Conservation (phyloP, 106 monocot species). For the Apostasia ramifera region DNA sequence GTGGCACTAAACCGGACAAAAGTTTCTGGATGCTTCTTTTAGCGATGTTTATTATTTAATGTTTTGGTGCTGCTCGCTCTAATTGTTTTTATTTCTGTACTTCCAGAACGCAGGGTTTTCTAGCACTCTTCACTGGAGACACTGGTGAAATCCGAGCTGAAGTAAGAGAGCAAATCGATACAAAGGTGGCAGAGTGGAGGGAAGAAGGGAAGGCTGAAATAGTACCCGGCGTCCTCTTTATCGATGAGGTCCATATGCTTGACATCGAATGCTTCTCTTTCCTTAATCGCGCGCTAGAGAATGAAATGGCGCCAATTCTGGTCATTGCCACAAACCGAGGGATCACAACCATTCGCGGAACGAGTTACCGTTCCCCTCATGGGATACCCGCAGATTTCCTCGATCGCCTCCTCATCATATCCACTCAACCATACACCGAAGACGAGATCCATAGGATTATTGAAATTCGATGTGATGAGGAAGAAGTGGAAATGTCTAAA, state of each 20-base stretch:
- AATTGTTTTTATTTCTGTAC: too few relatives aligned
- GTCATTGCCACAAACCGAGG: constrained; percentile 90
- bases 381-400: constrained; percentile 96
- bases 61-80: too few relatives aligned
- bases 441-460: constrained; percentile 80
- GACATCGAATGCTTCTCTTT: constrained; percentile 99
- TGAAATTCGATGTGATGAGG: constrained; percentile 83
- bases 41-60: too few relatives aligned
- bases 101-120: constrained; percentile 86
- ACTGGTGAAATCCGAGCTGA: constrained; percentile 92
- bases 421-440: constrained; percentile 72
- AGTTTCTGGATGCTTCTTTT: too few relatives aligned
- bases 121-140: constrained; percentile 94
- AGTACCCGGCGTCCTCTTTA: constrained; percentile 87
- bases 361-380: constrained; percentile 79
- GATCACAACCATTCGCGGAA: constrained; percentile 85
- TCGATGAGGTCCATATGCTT: constrained; percentile 98
- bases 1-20: too few relatives aligned
- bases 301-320: constrained; percentile 84
- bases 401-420: constrained; percentile 78
- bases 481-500: constrained; percentile 88
- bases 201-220: constrained; percentile 97
- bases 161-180: constrained; percentile 90
- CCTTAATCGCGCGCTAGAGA: constrained; percentile 87
- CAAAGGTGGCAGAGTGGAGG: constrained; percentile 92